Percentiles rank a stretch among this genome's conserved stretches.
Conservation (phyloP, 164 flowering plant species). For the Vitis labrusca region DNA sequence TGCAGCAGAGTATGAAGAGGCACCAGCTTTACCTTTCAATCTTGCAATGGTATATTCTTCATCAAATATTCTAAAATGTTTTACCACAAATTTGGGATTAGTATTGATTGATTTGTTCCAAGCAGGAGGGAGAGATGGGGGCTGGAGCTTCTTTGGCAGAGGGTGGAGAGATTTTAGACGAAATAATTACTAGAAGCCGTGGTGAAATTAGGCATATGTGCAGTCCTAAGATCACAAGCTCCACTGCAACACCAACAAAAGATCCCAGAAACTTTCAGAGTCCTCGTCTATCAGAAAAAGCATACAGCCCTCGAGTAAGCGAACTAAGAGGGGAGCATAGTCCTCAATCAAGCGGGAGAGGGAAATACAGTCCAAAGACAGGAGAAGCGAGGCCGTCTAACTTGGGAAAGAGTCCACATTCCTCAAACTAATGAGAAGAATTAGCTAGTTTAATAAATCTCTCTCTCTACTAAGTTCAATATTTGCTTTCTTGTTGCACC, state of each 20-base stretch:
- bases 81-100: neutral
- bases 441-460: slow-evolving; percentile 6
- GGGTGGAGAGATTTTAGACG: slow-evolving; percentile 82
- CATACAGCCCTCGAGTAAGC: slow-evolving; percentile 65
- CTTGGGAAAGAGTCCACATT: slow-evolving; percentile 50
- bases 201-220: slow-evolving; percentile 70
- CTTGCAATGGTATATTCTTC: slow-evolving; percentile 46
- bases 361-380: slow-evolving; percentile 45
- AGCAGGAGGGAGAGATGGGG: slow-evolving; percentile 61
- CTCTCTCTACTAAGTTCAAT: slow-evolving; percentile 1
- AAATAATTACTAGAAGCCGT: slow-evolving; percentile 82
- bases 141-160: slow-evolving; percentile 46
- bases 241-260: slow-evolving; percentile 66
- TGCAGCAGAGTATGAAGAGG: slow-evolving; percentile 96
- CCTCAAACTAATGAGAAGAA: slow-evolving; percentile 11
- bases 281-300: slow-evolving; percentile 47
- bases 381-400: slow-evolving; percentile 45
- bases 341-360: slow-evolving; percentile 44
- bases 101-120: neutral
- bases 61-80: neutral
- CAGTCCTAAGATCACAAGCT: slow-evolving; percentile 88
- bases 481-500: neutral
- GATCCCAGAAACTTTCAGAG: slow-evolving; percentile 53
- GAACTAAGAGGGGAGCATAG: slow-evolving; percentile 57
- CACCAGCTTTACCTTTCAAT: slow-evolving; percentile 83